Conservation (phyloP, 306 rosid genomes). For the Adenanthera pavonina region DNA sequence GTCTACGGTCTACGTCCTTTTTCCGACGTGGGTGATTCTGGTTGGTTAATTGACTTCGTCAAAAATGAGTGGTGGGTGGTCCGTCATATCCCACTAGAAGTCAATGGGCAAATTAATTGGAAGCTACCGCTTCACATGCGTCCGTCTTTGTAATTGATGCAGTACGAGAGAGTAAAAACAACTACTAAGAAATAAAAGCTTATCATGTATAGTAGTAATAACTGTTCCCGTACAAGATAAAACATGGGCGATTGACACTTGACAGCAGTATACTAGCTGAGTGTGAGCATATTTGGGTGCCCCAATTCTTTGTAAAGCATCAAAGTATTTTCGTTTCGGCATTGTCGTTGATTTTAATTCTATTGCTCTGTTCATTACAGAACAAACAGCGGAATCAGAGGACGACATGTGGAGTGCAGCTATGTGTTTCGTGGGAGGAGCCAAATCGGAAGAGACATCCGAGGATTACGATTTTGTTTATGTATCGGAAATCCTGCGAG, state of each 20-base stretch:
- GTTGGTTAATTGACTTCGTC: constrained; percentile 29
- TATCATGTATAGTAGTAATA: not conserved
- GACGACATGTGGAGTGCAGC: constrained; percentile 70
- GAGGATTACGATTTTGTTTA: constrained; percentile 69
- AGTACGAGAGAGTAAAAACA: not conserved
- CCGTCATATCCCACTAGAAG: not conserved
- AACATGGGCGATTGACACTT: constrained; percentile 8
- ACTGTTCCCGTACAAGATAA: not conserved
- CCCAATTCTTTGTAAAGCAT: not conserved
- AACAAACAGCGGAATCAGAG: constrained; percentile 63
- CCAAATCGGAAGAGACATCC: constrained; percentile 47
- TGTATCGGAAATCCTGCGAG: constrained; percentile 72
- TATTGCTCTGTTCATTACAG: constrained; percentile 44
- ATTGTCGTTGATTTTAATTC: not conserved
- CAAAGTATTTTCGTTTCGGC: not conserved
- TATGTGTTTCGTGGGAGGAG: constrained; percentile 55
- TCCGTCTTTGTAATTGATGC: not conserved
- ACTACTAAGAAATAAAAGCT: not conserved
- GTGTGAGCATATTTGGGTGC: not conserved
- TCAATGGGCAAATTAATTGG: constrained; percentile 15
- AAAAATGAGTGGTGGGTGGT: constrained; percentile 22
- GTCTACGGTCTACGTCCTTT: not conserved
- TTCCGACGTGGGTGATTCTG: constrained; percentile 7
- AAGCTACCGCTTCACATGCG: constrained; percentile 12
- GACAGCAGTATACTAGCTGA: constrained; percentile 1